Evolutionary conservation across 257 asterid genomes (phyloP).

Genomic region (Fraxinus anomala): DNA sequence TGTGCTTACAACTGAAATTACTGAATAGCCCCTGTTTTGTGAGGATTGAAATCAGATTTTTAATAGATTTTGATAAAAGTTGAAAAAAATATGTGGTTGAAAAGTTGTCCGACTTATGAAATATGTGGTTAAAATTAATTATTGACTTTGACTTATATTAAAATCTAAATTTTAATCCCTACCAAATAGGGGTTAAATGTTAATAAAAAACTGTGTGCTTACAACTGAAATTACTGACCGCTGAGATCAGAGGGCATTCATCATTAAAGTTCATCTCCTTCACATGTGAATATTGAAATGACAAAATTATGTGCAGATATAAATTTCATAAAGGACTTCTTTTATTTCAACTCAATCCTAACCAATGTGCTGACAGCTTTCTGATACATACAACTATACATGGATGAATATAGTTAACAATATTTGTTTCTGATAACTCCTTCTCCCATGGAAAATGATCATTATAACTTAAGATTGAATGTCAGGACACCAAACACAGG

Average conservation of each 20-base stretch:
- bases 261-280: not conserved
- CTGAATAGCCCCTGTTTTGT: no score
- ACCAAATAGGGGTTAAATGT: no score
- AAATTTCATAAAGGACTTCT: not conserved
- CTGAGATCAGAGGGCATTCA: not conserved
- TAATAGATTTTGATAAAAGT: no score
- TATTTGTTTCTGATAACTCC: not conserved
- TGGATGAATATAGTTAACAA: not conserved
- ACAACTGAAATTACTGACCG: not conserved
- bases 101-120: no score
- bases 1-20: not conserved
- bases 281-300: not conserved
- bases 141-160: no score
- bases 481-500: not conserved
- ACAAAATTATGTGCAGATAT: not conserved
- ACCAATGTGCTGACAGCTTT: not conserved
- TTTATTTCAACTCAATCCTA: not conserved
- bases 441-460: not conserved
- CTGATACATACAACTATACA: not conserved
- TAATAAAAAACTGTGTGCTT: no score
- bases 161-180: no score
- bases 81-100: no score
- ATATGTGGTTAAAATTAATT: no score
- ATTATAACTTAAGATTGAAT: constrained; percentile 18
- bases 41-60: no score